phyloP scores from a whole-genome alignment of 345 rosid genomes.

The Brassica cretica region DNA sequence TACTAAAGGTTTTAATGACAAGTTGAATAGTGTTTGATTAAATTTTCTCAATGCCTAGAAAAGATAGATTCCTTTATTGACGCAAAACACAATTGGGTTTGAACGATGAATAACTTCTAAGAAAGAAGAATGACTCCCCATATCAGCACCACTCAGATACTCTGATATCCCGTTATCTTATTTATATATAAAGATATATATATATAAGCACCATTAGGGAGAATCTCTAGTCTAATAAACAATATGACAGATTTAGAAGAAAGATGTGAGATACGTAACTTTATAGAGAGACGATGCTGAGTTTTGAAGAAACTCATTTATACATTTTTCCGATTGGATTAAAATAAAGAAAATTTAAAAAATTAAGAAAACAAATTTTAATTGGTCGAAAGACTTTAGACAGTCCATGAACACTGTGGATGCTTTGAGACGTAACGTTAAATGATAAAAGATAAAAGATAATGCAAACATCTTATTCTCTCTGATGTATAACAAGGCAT shows the following conservation, averaged over 20 bases:
- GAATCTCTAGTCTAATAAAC: too few relatives aligned
- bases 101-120: constrained; percentile 1
- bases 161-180: not conserved
- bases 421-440: not conserved
- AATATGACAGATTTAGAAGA: too few relatives aligned
- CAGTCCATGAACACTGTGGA: too few relatives aligned
- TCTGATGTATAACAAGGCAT: not conserved
- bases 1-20: not conserved
- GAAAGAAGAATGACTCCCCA: not conserved
- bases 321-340: too few relatives aligned
- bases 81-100: constrained; percentile 4
- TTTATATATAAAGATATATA: not conserved
- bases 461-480: constrained; percentile 3
- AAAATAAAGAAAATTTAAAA: too few relatives aligned
- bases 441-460: not conserved
- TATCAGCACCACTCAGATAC: constrained; percentile 18
- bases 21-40: not conserved
- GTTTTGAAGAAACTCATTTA: too few relatives aligned
- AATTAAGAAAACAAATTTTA: too few relatives aligned
- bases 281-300: too few relatives aligned
- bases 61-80: constrained; percentile 11
- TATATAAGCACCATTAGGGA: not conserved
- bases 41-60: not conserved
- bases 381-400: too few relatives aligned
- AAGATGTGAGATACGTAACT: too few relatives aligned